phyloP scores from a whole-genome alignment of 495 filamentous ascomycete genomes.

The Trichoderma reesei region DNA sequence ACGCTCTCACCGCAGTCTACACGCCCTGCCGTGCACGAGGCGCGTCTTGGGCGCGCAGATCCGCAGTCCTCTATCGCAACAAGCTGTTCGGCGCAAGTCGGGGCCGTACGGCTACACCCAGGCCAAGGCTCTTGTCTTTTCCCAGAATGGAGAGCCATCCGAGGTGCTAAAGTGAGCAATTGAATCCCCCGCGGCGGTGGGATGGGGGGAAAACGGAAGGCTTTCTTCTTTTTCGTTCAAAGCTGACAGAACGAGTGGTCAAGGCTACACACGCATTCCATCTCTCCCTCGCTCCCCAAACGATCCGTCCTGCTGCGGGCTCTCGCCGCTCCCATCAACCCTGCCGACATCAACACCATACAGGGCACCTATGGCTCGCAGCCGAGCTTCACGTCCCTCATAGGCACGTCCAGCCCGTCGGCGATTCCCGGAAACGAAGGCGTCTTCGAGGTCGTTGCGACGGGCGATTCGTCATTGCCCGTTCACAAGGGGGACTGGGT shows the following conservation, averaged over 20 bases:
- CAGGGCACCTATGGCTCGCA: constrained; percentile 92
- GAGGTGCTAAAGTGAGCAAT: constrained; percentile 60
- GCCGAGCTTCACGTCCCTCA: constrained; percentile 58
- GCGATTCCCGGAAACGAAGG: constrained; percentile 71
- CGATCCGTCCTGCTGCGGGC: constrained; percentile 54
- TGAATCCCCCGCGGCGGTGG: not conserved
- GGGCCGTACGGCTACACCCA: constrained; percentile 91
- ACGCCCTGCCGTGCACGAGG: not conserved
- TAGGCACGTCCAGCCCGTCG: constrained; percentile 64
- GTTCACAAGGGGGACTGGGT: constrained; percentile 74
- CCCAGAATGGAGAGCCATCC: constrained; percentile 72
- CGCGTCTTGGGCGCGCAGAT: not conserved
- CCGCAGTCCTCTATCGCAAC: not conserved
- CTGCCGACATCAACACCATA: constrained; percentile 87
- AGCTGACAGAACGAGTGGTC: constrained; percentile 3
- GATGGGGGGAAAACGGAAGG: not conserved
- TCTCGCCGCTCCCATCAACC: constrained; percentile 87
- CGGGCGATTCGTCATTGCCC: constrained; percentile 46
- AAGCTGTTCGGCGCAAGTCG: constrained; percentile 24
- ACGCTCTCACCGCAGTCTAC: not conserved
- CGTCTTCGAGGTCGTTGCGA: constrained; percentile 70
- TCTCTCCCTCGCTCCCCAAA: constrained; percentile 66
- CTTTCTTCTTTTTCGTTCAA: not conserved
- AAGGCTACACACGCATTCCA: constrained; percentile 72
- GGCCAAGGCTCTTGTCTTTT: constrained; percentile 81